phyloP scores from a whole-genome alignment of 2,329 filamentous ascomycete genomes.

The Moelleriella libera region DNA sequence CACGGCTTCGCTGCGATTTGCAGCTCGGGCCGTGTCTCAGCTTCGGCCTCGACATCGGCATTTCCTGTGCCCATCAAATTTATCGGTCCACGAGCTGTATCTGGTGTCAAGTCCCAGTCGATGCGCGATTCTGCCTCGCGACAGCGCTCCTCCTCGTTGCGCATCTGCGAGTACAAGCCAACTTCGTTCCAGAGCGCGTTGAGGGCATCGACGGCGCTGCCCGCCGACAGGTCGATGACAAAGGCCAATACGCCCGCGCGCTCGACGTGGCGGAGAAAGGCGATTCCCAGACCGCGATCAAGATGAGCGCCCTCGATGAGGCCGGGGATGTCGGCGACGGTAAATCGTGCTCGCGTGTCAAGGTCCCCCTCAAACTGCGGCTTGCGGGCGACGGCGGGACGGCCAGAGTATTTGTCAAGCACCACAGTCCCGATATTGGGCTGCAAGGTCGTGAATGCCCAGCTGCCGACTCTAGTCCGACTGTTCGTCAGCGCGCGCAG shows the following conservation, averaged over 20 bases:
- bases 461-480: slow-evolving; percentile 77
- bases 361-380: slow-evolving; percentile 23
- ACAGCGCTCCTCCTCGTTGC: slow-evolving; percentile 58
- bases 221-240: slow-evolving; percentile 71
- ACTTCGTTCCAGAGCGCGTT: slow-evolving; percentile 84
- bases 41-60: slow-evolving; percentile 1
- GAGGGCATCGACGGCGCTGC: slow-evolving; percentile 66
- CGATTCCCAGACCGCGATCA: slow-evolving; percentile 79
- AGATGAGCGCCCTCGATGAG: slow-evolving; percentile 86
- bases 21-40: slow-evolving; percentile 23
- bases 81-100: slow-evolving; percentile 6
- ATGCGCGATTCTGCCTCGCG: slow-evolving; percentile 43
- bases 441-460: slow-evolving; percentile 92
- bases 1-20: slow-evolving; percentile 88
- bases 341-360: slow-evolving; percentile 63
- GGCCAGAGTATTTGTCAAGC: slow-evolving; percentile 72
- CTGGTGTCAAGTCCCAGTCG: slow-evolving; percentile 44
- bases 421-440: slow-evolving; percentile 95
- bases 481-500: slow-evolving; percentile 79
- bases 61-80: not conserved
- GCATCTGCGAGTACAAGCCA: slow-evolving; percentile 66
- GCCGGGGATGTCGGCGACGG: slow-evolving; percentile 89
- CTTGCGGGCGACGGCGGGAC: slow-evolving; percentile 21
- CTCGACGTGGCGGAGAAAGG: slow-evolving; percentile 88
- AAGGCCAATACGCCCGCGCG: slow-evolving; percentile 87